Base-by-base conservation (phyloP, 352 stramenopile genomes). In the Globisporangium nagaii region DNA sequence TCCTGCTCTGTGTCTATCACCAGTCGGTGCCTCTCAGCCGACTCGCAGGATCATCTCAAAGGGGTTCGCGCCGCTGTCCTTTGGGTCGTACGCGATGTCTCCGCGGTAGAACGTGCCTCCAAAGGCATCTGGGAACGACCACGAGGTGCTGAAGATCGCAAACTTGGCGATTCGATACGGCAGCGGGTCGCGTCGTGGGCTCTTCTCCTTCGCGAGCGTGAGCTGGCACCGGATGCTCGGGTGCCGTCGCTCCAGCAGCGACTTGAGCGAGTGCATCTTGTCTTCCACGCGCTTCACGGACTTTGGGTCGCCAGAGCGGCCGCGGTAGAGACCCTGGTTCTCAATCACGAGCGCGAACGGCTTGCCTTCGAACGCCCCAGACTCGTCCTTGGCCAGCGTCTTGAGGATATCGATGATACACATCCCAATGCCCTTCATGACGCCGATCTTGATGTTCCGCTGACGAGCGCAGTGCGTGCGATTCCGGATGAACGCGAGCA, bases 61-160 rank as follows among this genome's bases (percentile, higher is more conserved):
- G 6, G 53, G 52, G 11, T 13, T 30, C 42, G n/a, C 20, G 17
- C 36, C 36, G 11, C 39, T 6, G 7, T 25, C 11, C 30, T 35
- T 51, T n/a, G 50, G 3, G 31, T 65, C 39, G 28, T 58, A 62
- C 10, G 47, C 43, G 39, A 79, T 70, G 35, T 79, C 70, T 42
- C 70, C 70, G 3, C 67, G 62, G 45, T 62, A 79, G 46, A 79
- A 79, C 42, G 67, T 79, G 45, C 70, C 61, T n/a, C 69, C 66
- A 25, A 63, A 53, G 27, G 61, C 57, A 32, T 72, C 67, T 7
- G 68, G 70, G 43, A 67, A 76, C 25, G 63, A 54, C 70, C 70
- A 79, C 20, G 54, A 48, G 4, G 58, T 66, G 13, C 60, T 79
- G 54, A 79, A 79, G 15, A 79, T 20, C 0, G 70, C 61, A 27